Evolutionary conservation across 805 yeast genomes (phyloP).

Genomic region (Wickerhamiella siamensis): DNA sequence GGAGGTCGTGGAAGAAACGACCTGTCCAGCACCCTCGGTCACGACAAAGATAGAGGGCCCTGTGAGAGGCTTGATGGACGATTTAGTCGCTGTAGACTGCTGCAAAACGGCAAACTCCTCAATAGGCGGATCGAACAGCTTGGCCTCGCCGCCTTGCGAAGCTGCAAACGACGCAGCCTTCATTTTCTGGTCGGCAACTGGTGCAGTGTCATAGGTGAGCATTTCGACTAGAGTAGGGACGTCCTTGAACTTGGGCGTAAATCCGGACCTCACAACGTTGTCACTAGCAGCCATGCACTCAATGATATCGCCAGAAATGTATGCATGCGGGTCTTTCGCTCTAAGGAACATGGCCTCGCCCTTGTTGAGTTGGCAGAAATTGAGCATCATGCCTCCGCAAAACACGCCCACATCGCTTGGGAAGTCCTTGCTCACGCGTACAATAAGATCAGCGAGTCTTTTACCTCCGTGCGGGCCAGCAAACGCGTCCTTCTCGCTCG

Average conservation of each 20-base stretch:
- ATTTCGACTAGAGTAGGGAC: slow-evolving; percentile 76
- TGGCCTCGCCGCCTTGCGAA: slow-evolving; percentile 25
- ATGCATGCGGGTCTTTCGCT: slow-evolving; percentile 97
- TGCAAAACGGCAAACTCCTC: slow-evolving; percentile 92
- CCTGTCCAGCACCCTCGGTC: slow-evolving; percentile 64
- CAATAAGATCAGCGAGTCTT: slow-evolving; percentile 56
- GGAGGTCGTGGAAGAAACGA: slow-evolving; percentile 30
- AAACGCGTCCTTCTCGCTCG: slow-evolving; percentile 25
- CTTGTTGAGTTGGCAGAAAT: slow-evolving; percentile 64
- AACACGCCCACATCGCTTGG: slow-evolving; percentile 90
- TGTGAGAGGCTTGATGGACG: slow-evolving; percentile 43
- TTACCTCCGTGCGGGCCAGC: slow-evolving; percentile 28
- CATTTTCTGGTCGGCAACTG: slow-evolving; percentile 91
- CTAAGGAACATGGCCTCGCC: slow-evolving; percentile 96
- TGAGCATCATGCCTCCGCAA: slow-evolving; percentile 86
- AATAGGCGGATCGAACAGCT: slow-evolving; percentile 85
- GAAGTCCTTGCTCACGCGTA: slow-evolving; percentile 71
- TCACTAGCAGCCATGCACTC: slow-evolving; percentile 99
- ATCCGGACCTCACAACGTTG: slow-evolving; percentile 96
- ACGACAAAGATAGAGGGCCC: slow-evolving; percentile 85
- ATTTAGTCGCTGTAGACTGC: slow-evolving; percentile 41
- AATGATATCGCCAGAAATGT: slow-evolving; percentile 90
- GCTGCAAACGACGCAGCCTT: slow-evolving; percentile 38
- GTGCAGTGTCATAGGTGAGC: slow-evolving; percentile 79
- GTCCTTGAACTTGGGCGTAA: slow-evolving; percentile 98